Conservation (phyloP, 176 grass and related monocot genomes). For the Lolium rigidum region DNA sequence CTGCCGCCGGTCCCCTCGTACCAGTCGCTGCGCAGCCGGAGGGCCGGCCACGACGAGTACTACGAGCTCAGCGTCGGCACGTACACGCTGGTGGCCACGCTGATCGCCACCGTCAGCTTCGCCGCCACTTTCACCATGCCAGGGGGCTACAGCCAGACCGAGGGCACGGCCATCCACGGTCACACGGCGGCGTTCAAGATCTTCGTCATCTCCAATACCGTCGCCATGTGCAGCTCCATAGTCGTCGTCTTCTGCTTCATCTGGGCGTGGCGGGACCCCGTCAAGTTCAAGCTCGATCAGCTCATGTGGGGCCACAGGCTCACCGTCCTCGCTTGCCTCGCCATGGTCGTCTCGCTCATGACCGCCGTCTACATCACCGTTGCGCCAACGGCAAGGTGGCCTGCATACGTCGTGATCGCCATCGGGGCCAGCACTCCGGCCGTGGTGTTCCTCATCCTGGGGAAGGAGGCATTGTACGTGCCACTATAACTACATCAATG, state of each 20-base stretch:
- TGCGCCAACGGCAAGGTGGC: constrained; percentile 6
- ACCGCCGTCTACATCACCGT: constrained; percentile 45
- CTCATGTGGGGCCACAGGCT: constrained; percentile 49
- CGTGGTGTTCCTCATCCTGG: constrained; percentile 37
- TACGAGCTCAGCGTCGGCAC: constrained; percentile 46
- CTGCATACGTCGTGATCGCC: constrained; percentile 38
- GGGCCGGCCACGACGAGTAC: constrained; percentile 27
- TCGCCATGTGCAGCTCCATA: constrained; percentile 58
- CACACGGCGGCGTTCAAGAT: constrained; percentile 39
- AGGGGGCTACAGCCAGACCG: constrained; percentile 27
- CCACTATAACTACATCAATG: not conserved
- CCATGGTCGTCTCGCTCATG: constrained; percentile 51
- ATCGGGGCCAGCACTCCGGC: constrained; percentile 45
- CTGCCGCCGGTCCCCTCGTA: constrained; percentile 33
- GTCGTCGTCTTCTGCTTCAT: constrained; percentile 56
- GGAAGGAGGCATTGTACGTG: constrained; percentile 28
- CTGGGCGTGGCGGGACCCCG: constrained; percentile 48
- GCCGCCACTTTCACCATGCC: constrained; percentile 55
- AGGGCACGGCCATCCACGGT: constrained; percentile 35
- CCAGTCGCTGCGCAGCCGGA: constrained; percentile 29
- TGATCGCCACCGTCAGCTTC: constrained; percentile 56
- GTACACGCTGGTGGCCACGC: constrained; percentile 47
- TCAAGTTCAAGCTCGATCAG: constrained; percentile 45
- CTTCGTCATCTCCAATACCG: constrained; percentile 50
- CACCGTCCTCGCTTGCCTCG: constrained; percentile 44